phyloP scores from a whole-genome alignment of 805 yeast genomes.

The Wickerhamomyces bisporus region DNA sequence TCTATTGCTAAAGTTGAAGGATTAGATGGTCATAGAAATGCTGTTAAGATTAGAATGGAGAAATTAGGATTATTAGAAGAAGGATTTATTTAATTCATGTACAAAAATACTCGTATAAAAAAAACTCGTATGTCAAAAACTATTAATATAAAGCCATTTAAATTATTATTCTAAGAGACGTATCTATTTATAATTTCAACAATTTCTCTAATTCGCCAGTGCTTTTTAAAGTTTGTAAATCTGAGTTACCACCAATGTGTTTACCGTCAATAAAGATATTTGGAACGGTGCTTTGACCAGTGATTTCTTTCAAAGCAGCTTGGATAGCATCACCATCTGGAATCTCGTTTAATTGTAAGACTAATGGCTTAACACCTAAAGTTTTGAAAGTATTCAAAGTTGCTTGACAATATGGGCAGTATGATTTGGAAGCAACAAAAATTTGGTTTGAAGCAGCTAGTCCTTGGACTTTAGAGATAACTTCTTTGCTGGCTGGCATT shows the following conservation, averaged over 20 bases:
- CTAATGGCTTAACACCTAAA: slow-evolving; percentile 40
- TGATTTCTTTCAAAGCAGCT: slow-evolving; percentile 65
- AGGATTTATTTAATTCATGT: slow-evolving; percentile 27
- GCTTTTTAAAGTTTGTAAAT: slow-evolving; percentile 66
- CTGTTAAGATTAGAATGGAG: slow-evolving; percentile 91
- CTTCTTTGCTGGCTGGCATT: slow-evolving; percentile 45
- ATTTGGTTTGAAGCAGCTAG: slow-evolving; percentile 62
- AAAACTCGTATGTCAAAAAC: no score
- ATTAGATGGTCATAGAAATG: slow-evolving; percentile 93
- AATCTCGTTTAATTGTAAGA: slow-evolving; percentile 41
- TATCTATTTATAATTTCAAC: slow-evolving; percentile 21
- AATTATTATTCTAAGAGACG: no score
- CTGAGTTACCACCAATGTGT: slow-evolving; percentile 95
- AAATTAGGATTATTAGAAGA: slow-evolving; percentile 54
- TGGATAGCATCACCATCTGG: slow-evolving; percentile 81
- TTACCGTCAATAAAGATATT: slow-evolving; percentile 85
- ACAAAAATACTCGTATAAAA: no score
- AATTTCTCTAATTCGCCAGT: slow-evolving; percentile 50
- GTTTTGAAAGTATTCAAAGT: slow-evolving; percentile 35
- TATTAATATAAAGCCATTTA: no score
- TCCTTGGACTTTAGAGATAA: slow-evolving; percentile 51
- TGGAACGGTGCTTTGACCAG: slow-evolving; percentile 94
- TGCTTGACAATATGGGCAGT: slow-evolving; percentile 62
- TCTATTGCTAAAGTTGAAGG: slow-evolving; percentile 95
- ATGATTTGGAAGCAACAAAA: slow-evolving; percentile 77